Base-by-base conservation (phyloP, 345 rosid species). In the Salix suchowensis region DNA sequence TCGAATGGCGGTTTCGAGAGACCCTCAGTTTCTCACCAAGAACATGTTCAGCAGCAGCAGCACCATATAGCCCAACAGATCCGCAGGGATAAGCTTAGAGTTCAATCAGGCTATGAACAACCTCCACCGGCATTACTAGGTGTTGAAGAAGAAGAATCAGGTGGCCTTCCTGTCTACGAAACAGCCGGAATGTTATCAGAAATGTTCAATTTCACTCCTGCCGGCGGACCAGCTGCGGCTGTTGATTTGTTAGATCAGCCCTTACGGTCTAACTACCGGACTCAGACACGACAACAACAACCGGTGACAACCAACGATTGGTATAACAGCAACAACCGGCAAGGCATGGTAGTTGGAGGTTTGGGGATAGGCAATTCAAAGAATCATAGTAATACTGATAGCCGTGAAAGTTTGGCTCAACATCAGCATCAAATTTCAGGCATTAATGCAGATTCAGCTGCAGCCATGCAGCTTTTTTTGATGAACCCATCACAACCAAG, bases 381-480 rank as follows among this genome's bases (percentile, higher is more conserved):
- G 74, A 75, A 73, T 76, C 81, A 83, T 46, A 46, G 64, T 46
- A 18, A 39, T 21, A 50, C 21, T 15, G 5, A 73, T 65, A 75
- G 54, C 77, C 76, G 73, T 44, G 82, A 83, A 67, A 80, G 77
- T 77, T 67, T 75, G 75, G 71, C 84, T 55, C 88, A 79, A 39
- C 82, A 84, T 42, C 88, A 85, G 46, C 86, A 89, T 64, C 91
- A 88, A 84, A 87, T 94, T 77, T 84, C 94, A 61, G 84, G 84
- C 72, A 85, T 91, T 75, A 91, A 90, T 86, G 92, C 89, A 68
- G 86, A 87, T 65, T 86, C 91, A 26, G 93, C 96, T 0, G 91
- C 94, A 21, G 95, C 97, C 90, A 94, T 94, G 97, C 97, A 92
- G 78, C 93, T 94, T 73, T 92, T 90, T 77, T 82, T 91, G 67